Percentiles rank a stretch among this genome's conserved stretches.
These are phyloP conservation scores for Globisporangium polare DNA, from an alignment of 352 stramenopile genomes.

Conservation along the genomic window DNA sequence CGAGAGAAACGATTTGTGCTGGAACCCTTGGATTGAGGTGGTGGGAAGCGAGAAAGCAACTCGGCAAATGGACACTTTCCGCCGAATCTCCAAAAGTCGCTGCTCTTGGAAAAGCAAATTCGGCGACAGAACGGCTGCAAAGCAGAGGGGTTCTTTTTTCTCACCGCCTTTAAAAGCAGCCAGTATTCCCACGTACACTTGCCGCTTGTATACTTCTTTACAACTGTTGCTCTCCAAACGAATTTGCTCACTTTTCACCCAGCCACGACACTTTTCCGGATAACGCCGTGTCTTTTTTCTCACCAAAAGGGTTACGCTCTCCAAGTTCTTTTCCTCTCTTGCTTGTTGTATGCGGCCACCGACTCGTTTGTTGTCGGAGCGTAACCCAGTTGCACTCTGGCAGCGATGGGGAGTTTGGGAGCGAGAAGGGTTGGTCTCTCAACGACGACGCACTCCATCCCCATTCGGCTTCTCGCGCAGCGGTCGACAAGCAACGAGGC, in stretches of 20 bases:
- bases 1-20: neutral
- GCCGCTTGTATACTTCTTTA: neutral
- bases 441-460: slow-evolving; percentile 2
- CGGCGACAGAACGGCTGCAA: neutral
- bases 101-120: no score
- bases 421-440: slow-evolving; percentile 4
- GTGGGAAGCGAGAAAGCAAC: no score
- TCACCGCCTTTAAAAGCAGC: neutral
- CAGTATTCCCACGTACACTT: neutral
- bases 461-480: slow-evolving; percentile 4
- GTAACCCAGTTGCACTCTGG: slow-evolving; percentile 8
- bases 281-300: neutral
- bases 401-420: neutral
- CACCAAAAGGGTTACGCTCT: slow-evolving; percentile 1
- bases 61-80: no score
- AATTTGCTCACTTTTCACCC: neutral
- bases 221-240: neutral
- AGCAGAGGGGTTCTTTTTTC: neutral
- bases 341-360: neutral
- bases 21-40: no score
- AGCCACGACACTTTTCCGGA: neutral
- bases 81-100: slow-evolving; percentile 5
- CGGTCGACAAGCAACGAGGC: neutral
- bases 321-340: neutral
- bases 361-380: neutral